phyloP scores from a whole-genome alignment of 2,329 filamentous ascomycete species.

The Ascochyta clinopodiicola region DNA sequence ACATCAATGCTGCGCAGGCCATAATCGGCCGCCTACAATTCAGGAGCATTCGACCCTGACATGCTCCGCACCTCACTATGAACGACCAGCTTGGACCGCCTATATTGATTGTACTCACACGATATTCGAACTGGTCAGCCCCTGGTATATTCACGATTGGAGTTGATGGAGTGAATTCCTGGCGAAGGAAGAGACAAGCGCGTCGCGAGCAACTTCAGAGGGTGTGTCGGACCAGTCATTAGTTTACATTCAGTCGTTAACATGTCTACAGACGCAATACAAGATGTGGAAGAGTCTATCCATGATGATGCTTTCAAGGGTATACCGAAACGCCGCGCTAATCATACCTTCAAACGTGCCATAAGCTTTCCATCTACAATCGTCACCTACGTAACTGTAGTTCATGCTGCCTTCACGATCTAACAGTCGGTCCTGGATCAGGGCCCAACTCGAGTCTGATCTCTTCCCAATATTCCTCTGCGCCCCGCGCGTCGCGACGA shows the following conservation, averaged over 20 bases:
- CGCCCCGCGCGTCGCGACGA: not conserved
- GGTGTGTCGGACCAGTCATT: slow-evolving; percentile 31
- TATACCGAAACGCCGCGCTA: slow-evolving; percentile 29
- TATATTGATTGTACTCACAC: not conserved
- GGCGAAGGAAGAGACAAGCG: not conserved
- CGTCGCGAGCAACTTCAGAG: slow-evolving; percentile 11
- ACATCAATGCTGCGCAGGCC: not conserved
- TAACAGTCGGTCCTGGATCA: slow-evolving; percentile 10
- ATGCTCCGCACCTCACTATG: not conserved
- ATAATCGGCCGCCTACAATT: not conserved
- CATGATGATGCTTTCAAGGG: slow-evolving; percentile 19
- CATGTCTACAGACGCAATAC: slow-evolving; percentile 32
- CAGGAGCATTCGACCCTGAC: not conserved
- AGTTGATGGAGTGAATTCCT: not conserved
- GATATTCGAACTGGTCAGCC: not conserved
- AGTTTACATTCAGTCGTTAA: slow-evolving; percentile 28
- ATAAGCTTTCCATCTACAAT: not conserved
- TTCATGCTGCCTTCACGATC: not conserved
- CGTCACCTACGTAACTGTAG: too few relatives aligned
- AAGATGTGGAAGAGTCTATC: slow-evolving; percentile 22
- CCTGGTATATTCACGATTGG: not conserved
- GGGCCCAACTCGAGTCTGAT: slow-evolving; percentile 3
- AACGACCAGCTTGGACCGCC: not conserved
- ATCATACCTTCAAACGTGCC: slow-evolving; percentile 2
- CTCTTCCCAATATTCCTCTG: slow-evolving; percentile 9